A percentile compares a stretch with the other conserved stretches of the same genome.
These are phyloP conservation scores for Castanea crenata DNA, from an alignment of 306 rosid genomes.

Conservation along the genomic window DNA sequence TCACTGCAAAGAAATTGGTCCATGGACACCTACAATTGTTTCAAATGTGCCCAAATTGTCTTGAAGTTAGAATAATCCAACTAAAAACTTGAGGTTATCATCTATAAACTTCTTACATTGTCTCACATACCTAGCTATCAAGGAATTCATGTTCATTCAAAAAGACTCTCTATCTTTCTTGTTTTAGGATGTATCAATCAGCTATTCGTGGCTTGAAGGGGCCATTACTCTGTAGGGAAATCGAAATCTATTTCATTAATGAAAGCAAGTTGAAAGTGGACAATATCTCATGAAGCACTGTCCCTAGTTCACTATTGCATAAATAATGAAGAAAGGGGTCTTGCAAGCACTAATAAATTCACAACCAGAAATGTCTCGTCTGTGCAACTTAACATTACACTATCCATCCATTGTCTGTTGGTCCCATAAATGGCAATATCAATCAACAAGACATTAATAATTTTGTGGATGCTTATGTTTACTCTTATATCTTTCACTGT, in stretches of 20 bases:
- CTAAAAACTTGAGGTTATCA: too few species aligned
- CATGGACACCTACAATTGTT: too few species aligned
- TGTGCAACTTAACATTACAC: constrained; percentile 27
- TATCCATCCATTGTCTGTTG: constrained; percentile 24
- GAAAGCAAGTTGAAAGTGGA: constrained; percentile 22
- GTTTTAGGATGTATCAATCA: neutral
- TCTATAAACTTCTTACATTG: too few species aligned
- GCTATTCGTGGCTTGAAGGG: constrained; percentile 16
- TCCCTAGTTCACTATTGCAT: constrained; percentile 21
- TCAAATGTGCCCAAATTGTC: too few species aligned
- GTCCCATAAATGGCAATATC: constrained; percentile 27
- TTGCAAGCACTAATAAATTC: constrained; percentile 24
- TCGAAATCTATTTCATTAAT: neutral
- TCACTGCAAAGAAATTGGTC: too few species aligned
- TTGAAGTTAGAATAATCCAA: too few species aligned
- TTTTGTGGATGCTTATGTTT: neutral
- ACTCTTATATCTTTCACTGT: too few species aligned
- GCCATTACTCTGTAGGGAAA: constrained; percentile 11
- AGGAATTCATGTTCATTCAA: too few species aligned
- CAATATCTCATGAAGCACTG: constrained; percentile 25
- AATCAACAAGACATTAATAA: constrained; percentile 16
- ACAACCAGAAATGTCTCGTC: constrained; percentile 11
- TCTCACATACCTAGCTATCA: too few species aligned
- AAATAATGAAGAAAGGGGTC: constrained; percentile 22
- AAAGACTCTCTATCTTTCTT: too few species aligned